These are phyloP conservation scores for Curvularia verruculosa DNA, from an alignment of 2,329 filamentous ascomycete species.

Conservation along the genomic window DNA sequence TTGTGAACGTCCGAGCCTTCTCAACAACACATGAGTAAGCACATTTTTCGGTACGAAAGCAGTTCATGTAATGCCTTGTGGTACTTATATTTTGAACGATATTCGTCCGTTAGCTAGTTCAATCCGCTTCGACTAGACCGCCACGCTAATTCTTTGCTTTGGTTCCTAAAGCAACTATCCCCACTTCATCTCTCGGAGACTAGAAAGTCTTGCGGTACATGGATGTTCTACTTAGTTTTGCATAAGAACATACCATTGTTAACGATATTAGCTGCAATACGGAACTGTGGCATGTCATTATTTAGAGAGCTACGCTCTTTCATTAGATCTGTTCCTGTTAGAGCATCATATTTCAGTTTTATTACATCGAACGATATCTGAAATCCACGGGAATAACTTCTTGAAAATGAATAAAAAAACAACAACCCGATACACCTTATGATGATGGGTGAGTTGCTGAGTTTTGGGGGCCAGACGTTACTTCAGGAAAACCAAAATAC, in stretches of 20 bases:
- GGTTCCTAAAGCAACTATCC: not conserved
- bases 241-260: not conserved
- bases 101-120: not conserved
- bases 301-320: not conserved
- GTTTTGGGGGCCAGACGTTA: constrained; percentile 31
- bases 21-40: not conserved
- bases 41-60: no score
- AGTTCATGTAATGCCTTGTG: no score
- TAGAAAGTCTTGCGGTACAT: not conserved
- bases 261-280: not conserved
- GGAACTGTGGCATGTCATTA: not conserved
- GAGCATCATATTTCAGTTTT: not conserved
- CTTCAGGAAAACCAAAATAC: constrained; percentile 38
- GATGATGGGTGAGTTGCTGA: constrained; percentile 20
- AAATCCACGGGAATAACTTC: no score
- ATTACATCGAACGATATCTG: not conserved
- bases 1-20: constrained; percentile 5
- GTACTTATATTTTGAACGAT: not conserved
- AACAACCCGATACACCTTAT: not conserved
- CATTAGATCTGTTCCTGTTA: not conserved
- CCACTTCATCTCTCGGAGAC: not conserved
- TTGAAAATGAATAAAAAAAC: no score
- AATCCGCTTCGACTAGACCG: not conserved
- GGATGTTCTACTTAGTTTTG: not conserved
- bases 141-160: not conserved